Percentiles rank a stretch among this genome's conserved stretches.
Evolutionary conservation across 176 grass and related monocot species (phyloP).

Genomic region (Ampelocalamus luodianensis): DNA sequence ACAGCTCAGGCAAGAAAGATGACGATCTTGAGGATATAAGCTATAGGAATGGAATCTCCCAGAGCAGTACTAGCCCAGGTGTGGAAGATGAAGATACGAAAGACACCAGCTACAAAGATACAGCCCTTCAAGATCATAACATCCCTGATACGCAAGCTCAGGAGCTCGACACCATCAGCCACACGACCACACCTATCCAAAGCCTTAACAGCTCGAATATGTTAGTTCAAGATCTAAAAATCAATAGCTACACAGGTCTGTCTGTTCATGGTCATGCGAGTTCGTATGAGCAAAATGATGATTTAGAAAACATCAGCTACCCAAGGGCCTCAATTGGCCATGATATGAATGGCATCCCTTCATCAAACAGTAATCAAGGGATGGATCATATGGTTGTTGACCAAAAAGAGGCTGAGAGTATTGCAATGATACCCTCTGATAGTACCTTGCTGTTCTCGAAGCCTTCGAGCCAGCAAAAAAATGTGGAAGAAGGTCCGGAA

Average conservation of each 20-base stretch:
- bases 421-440: slow-evolving; percentile 29
- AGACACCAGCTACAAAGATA: slow-evolving; percentile 7
- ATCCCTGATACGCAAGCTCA: slow-evolving; percentile 25
- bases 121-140: slow-evolving; percentile 12
- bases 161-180: neutral
- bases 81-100: neutral
- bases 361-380: slow-evolving; percentile 10
- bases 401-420: slow-evolving; percentile 30
- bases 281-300: neutral
- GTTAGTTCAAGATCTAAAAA: slow-evolving; percentile 25
- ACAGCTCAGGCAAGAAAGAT: slow-evolving; percentile 13
- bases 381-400: slow-evolving; percentile 21
- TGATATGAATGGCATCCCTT: slow-evolving; percentile 3
- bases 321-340: slow-evolving; percentile 1
- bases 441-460: slow-evolving; percentile 19
- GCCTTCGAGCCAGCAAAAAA: slow-evolving; percentile 25
- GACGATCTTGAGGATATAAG: slow-evolving; percentile 12
- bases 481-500: slow-evolving; percentile 21
- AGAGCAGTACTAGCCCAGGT: neutral
- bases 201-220: neutral
- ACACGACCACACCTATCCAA: slow-evolving; percentile 9
- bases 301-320: slow-evolving; percentile 9
- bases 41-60: neutral
- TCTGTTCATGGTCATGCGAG: slow-evolving; percentile 17
- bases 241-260: slow-evolving; percentile 4